These are phyloP conservation scores for Xylariaceae sp. DNA, from an alignment of 2,329 filamentous ascomycete genomes.

Conservation along the genomic window DNA sequence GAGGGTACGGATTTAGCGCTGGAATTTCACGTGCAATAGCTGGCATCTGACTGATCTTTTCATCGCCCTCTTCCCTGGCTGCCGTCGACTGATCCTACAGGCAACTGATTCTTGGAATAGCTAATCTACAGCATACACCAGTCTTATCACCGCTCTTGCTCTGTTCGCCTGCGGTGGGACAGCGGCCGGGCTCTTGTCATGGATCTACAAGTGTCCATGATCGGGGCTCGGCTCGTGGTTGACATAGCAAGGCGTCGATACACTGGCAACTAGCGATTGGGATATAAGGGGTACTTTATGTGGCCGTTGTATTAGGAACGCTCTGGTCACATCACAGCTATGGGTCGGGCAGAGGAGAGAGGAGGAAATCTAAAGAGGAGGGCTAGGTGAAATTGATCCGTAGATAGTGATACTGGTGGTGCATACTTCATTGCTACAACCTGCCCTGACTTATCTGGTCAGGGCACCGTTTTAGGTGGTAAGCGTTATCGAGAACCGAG, in stretches of 20 bases:
- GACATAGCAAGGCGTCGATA: not conserved
- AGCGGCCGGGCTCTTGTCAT: not conserved
- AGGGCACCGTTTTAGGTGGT: conserved; percentile 9
- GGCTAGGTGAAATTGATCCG: conserved; percentile 13
- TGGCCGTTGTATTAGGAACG: conserved; percentile 11
- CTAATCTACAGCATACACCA: conserved; percentile 13
- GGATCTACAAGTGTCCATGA: conserved; percentile 13
- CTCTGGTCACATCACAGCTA: conserved; percentile 10
- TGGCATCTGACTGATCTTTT: conserved; percentile 4
- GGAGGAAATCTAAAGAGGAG: conserved; percentile 1
- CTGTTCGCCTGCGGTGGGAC: conserved; percentile 6
- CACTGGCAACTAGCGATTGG: not conserved
- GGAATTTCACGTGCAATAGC: conserved; percentile 12
- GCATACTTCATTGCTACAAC: conserved; percentile 18
- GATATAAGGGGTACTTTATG: conserved; percentile 13
- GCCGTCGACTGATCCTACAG: not conserved
- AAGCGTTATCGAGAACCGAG: conserved; percentile 15
- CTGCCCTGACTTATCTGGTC: conserved; percentile 15
- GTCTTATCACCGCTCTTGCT: conserved; percentile 1
- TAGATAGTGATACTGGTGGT: conserved; percentile 28
- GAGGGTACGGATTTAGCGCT: conserved; percentile 7
- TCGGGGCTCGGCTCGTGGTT: conserved; percentile 6
- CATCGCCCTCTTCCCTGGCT: conserved; percentile 4
- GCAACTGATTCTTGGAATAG: conserved; percentile 11
- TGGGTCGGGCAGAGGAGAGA: conserved; percentile 2